Evolutionary conservation across 495 filamentous ascomycete species (phyloP).

Genomic region (Mycothermus thermophilus): DNA sequence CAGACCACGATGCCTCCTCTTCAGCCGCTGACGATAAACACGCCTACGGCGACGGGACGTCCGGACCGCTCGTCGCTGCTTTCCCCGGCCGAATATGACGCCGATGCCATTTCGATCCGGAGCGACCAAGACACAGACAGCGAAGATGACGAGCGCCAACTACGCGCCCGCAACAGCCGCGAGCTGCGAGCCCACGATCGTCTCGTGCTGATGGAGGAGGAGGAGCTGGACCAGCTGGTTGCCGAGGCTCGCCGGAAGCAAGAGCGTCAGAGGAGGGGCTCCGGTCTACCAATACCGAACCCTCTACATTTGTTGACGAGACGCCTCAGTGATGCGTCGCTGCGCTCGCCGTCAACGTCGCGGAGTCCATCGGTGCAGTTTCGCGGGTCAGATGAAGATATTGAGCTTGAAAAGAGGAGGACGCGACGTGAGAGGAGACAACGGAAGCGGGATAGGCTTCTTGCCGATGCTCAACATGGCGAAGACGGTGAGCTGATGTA

Average conservation of each 20-base stretch:
- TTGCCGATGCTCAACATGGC: conserved; percentile 36
- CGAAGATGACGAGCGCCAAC: conserved; percentile 56
- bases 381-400: conserved; percentile 14
- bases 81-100: conserved; percentile 51
- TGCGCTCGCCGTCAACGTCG: conserved; percentile 12
- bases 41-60: conserved; percentile 6
- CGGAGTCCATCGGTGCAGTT: conserved; percentile 17
- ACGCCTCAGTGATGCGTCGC: conserved; percentile 19
- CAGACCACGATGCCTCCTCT: conserved; percentile 12
- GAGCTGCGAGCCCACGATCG: conserved; percentile 61
- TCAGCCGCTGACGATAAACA: conserved; percentile 18
- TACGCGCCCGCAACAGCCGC: conserved; percentile 48
- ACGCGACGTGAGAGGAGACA: conserved; percentile 28
- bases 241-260: conserved; percentile 32
- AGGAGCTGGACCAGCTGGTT: conserved; percentile 72
- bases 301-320: conserved; percentile 28
- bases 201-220: conserved; percentile 72
- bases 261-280: conserved; percentile 37
- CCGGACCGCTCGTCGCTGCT: conserved; percentile 37
- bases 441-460: conserved; percentile 33
- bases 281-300: conserved; percentile 31
- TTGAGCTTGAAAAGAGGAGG: conserved; percentile 40
- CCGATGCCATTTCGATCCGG: conserved; percentile 51
- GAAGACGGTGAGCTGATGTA: conserved; percentile 71
- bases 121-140: conserved; percentile 65